Conservation (phyloP, 495 filamentous ascomycete genomes). For the Penicillium cosmopolitanum region DNA sequence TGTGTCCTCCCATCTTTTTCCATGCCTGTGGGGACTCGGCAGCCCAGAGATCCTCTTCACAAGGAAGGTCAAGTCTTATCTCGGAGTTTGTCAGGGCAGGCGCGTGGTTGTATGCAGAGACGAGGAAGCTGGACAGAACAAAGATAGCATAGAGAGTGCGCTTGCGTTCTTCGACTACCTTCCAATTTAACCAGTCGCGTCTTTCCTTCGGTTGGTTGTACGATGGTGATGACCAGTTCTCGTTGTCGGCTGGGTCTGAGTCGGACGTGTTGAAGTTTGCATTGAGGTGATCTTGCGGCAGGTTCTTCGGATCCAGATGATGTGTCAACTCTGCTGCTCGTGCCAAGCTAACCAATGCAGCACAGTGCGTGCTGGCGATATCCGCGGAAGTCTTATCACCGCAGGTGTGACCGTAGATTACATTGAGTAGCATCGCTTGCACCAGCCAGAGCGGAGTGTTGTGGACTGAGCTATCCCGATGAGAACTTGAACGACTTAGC, state of each 20-base stretch:
- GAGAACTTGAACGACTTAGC: constrained; percentile 62
- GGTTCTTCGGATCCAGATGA: constrained; percentile 44
- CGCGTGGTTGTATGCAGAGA: constrained; percentile 89
- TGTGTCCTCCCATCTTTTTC: constrained; percentile 72
- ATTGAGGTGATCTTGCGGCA: constrained; percentile 43
- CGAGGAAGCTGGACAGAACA: constrained; percentile 84
- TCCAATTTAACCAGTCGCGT: constrained; percentile 88
- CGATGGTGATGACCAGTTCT: constrained; percentile 34
- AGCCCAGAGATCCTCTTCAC: constrained; percentile 90
- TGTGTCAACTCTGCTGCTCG: constrained; percentile 77
- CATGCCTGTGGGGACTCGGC: constrained; percentile 81
- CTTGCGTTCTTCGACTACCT: constrained; percentile 86
- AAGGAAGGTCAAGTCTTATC: constrained; percentile 86
- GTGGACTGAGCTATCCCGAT: constrained; percentile 69
- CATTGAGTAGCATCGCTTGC: constrained; percentile 97
- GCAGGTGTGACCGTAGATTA: constrained; percentile 94
- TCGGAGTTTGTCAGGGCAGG: constrained; percentile 94
- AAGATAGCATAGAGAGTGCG: constrained; percentile 93
- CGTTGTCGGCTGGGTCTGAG: constrained; percentile 22
- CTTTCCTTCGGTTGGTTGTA: constrained; percentile 67
- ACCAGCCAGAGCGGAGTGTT: constrained; percentile 93
- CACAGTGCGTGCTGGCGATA: constrained; percentile 89
- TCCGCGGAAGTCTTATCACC: constrained; percentile 89
- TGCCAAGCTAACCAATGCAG: constrained; percentile 87
- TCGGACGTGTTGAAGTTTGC: constrained; percentile 20